Conservation (phyloP, 1,284 basidiomycete species). For the Rhizoctonia solani region DNA sequence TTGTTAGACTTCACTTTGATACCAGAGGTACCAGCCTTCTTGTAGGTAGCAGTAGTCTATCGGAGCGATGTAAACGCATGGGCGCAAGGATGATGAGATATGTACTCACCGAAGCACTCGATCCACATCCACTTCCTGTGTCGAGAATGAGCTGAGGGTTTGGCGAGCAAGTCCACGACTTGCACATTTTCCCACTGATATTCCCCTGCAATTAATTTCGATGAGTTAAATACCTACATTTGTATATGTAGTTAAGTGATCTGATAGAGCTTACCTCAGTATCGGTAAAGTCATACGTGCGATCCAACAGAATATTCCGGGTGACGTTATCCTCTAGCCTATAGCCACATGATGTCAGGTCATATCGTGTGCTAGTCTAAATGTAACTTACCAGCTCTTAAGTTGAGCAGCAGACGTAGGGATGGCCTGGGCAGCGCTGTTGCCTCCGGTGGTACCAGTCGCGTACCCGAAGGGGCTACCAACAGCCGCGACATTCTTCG, state of each 20-base stretch:
- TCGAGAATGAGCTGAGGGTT: constrained; percentile 46
- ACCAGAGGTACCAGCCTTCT: too few species aligned
- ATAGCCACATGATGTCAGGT: neutral
- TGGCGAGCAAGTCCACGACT: constrained; percentile 44
- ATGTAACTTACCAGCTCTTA: constrained; percentile 15
- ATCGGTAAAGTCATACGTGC: constrained; percentile 45
- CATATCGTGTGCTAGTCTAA: neutral
- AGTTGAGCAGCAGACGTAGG: constrained; percentile 45
- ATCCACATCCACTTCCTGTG: too few species aligned
- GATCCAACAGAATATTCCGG: constrained; percentile 45
- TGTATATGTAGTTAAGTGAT: neutral
- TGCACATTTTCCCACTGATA: constrained; percentile 36
- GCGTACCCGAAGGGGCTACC: constrained; percentile 43
- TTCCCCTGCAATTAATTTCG: neutral
- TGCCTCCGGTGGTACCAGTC: constrained; percentile 45
- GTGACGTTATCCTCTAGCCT: constrained; percentile 44
- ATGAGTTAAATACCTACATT: neutral
- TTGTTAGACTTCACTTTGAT: too few species aligned
- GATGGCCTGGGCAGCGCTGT: constrained; percentile 42
- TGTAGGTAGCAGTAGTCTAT: too few species aligned
- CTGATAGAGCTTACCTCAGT: neutral
- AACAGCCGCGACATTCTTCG: constrained; percentile 10
- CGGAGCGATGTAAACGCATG: too few species aligned
- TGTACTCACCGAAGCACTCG: too few species aligned
- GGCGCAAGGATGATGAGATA: too few species aligned